Evolutionary conservation across 2,329 filamentous ascomycete genomes (phyloP), one percentile per base, ranked within the genome.

Genomic region (Arachnomyces sp.): DNA sequence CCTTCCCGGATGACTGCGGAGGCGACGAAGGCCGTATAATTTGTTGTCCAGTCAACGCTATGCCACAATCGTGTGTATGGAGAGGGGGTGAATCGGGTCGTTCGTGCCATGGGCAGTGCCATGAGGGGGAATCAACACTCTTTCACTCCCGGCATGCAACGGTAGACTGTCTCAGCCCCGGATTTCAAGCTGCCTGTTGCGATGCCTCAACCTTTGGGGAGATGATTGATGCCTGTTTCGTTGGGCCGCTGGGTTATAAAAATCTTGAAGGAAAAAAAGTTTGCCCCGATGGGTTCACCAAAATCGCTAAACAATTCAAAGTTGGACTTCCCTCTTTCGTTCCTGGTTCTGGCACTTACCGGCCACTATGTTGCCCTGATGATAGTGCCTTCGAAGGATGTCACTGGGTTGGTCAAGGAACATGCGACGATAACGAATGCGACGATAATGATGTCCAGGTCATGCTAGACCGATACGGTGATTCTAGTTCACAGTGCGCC

Each of bases 401-500:
- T 25, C 42, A 44, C 38, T 44, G 42, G 42, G 42, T 44, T 3
- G 42, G 42, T 28, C 31, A 44, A 29, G 42, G 42, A 17, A 38
- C 32, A 8, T 44, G 42, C 18, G 42, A 41, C 14, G 42, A 44
- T 17, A 41, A 41, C 30, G 34, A 41, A 15, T 44, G 42, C 25
- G 37, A 36, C 28, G 38, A 36, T 14, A 43, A 39, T 15, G 41
- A 43, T 9, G 41, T 43, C 7, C 34, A 42, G 11, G 17, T n/a
- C n/a, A n/a, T n/a, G n/a, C n/a, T n/a, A n/a, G n/a, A n/a, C n/a
- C n/a, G n/a, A n/a, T n/a, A n/a, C n/a, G n/a, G n/a, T n/a, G n/a
- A n/a, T n/a, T n/a, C n/a, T n/a, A n/a, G n/a, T n/a, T n/a, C n/a
- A n/a, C n/a, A n/a, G n/a, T n/a, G n/a, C n/a, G n/a, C n/a, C n/a